A percentile compares a stretch with the other conserved stretches of the same genome.
phyloP scores from a whole-genome alignment of 495 filamentous ascomycete species.

The Aspergillus sclerotioniger region DNA sequence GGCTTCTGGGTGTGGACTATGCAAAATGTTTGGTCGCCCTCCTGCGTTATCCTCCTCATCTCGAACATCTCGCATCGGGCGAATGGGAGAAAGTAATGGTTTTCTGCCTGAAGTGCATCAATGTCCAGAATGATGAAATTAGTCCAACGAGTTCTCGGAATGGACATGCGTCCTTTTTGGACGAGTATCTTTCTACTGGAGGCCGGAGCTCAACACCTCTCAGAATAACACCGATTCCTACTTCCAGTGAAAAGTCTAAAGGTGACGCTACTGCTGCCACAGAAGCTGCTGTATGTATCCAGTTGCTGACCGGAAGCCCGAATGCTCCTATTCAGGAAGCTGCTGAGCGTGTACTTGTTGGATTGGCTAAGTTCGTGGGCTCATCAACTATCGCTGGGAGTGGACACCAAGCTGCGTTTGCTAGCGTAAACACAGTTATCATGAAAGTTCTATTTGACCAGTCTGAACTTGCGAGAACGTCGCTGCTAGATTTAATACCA shows the following conservation, averaged over 20 bases:
- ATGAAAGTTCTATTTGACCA: slow-evolving; percentile 64
- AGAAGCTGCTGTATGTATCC: slow-evolving; percentile 66
- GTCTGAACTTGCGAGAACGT: slow-evolving; percentile 55
- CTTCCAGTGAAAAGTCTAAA: slow-evolving; percentile 26
- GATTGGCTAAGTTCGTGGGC: slow-evolving; percentile 61
- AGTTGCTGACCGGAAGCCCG: slow-evolving; percentile 60
- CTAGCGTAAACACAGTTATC: slow-evolving; percentile 70
- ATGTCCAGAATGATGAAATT: slow-evolving; percentile 22
- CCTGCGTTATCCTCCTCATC: slow-evolving; percentile 69
- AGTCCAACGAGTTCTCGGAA: slow-evolving; percentile 31
- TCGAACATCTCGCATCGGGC: slow-evolving; percentile 67
- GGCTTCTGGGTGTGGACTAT: slow-evolving; percentile 75
- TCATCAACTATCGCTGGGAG: slow-evolving; percentile 57
- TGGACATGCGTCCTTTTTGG: slow-evolving; percentile 24
- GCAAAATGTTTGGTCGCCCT: slow-evolving; percentile 68
- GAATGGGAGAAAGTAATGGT: slow-evolving; percentile 67
- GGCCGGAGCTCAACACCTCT: slow-evolving; percentile 32
- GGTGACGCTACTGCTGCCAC: slow-evolving; percentile 39
- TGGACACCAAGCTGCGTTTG: slow-evolving; percentile 69
- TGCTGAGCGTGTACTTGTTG: slow-evolving; percentile 55
- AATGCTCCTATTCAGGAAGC: slow-evolving; percentile 68
- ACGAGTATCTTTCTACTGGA: slow-evolving; percentile 26
- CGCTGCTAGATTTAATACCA: slow-evolving; percentile 62
- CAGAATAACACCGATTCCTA: slow-evolving; percentile 29
- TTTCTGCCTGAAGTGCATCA: slow-evolving; percentile 55